Conservation (phyloP, 1,284 basidiomycete genomes). For the Ustilago crameri region DNA sequence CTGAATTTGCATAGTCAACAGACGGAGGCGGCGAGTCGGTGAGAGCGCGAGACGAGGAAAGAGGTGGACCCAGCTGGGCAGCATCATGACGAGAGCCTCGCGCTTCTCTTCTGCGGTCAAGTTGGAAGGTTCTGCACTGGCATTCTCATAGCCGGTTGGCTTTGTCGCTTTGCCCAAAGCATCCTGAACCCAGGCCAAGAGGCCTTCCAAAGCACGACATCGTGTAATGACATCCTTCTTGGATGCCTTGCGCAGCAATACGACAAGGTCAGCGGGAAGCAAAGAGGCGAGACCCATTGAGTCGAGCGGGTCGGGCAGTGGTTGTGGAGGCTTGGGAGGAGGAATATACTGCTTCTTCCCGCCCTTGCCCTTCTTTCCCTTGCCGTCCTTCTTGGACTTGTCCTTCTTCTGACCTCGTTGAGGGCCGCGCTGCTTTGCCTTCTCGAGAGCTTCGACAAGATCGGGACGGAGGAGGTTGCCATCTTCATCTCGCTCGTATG, state of each 20-base stretch:
- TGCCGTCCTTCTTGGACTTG: conserved; percentile 55
- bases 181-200: conserved; percentile 76
- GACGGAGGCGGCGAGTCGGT: conserved; percentile 80
- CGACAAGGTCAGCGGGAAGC: conserved; percentile 77
- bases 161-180: conserved; percentile 70
- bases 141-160: conserved; percentile 56
- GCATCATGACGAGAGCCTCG: conserved; percentile 74
- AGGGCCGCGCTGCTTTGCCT: conserved; percentile 26
- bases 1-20: conserved; percentile 78
- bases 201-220: conserved; percentile 84
- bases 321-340: conserved; percentile 75
- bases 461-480: conserved; percentile 36
- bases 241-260: conserved; percentile 81
- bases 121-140: conserved; percentile 43
- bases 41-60: conserved; percentile 83
- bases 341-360: conserved; percentile 64
- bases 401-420: conserved; percentile 62
- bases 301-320: conserved; percentile 89
- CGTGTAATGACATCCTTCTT: conserved; percentile 94
- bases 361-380: conserved; percentile 51
- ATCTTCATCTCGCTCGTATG: conserved; percentile 47
- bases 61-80: conserved; percentile 95
- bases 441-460: conserved; percentile 31
- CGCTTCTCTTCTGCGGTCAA: conserved; percentile 44
- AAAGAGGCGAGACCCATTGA: conserved; percentile 78